These are phyloP conservation scores for Asparagopsis taxiformis DNA, from an alignment of 31 red algal species.

Conservation along the genomic window DNA sequence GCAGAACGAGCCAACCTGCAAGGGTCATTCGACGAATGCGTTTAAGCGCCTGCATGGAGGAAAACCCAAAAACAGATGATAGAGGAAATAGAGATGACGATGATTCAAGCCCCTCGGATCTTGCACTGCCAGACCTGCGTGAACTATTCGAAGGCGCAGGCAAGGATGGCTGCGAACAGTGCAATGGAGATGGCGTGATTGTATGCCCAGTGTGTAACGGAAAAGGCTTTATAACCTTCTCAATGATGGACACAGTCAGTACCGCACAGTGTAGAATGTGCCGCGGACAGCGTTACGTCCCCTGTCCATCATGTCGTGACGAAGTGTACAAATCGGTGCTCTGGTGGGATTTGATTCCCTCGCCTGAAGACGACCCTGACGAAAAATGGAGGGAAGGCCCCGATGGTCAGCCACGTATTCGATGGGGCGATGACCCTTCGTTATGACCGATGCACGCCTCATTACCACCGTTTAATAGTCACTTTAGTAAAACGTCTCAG, in stretches of 20 bases:
- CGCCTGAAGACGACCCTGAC: slow-evolving; percentile 44
- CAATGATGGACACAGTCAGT: slow-evolving; percentile 69
- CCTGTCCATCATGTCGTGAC: slow-evolving; percentile 73
- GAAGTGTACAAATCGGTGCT: slow-evolving; percentile 73
- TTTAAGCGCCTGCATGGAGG: too few relatives aligned
- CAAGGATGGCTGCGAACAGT: slow-evolving; percentile 62
- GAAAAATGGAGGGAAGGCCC: slow-evolving; percentile 49
- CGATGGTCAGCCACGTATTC: slow-evolving; percentile 41
- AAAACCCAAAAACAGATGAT: not conserved
- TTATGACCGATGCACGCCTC: not conserved
- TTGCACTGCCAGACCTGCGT: slow-evolving; percentile 8
- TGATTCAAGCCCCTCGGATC: slow-evolving; percentile 3
- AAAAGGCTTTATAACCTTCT: slow-evolving; percentile 51
- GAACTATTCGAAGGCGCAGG: slow-evolving; percentile 46
- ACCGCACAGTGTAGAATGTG: slow-evolving; percentile 78
- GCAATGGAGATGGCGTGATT: slow-evolving; percentile 58
- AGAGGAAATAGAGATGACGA: not conserved
- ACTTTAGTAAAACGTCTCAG: too few relatives aligned
- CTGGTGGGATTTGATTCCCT: slow-evolving; percentile 76
- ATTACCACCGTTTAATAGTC: too few relatives aligned
- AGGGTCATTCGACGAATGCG: too few relatives aligned
- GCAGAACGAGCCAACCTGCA: too few relatives aligned
- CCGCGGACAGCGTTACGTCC: slow-evolving; percentile 44
- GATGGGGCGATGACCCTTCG: slow-evolving; percentile 25
- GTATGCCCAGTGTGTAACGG: slow-evolving; percentile 69